phyloP scores from a whole-genome alignment of 1,139 yeast species.

The Wickerhamiella infanticola region DNA sequence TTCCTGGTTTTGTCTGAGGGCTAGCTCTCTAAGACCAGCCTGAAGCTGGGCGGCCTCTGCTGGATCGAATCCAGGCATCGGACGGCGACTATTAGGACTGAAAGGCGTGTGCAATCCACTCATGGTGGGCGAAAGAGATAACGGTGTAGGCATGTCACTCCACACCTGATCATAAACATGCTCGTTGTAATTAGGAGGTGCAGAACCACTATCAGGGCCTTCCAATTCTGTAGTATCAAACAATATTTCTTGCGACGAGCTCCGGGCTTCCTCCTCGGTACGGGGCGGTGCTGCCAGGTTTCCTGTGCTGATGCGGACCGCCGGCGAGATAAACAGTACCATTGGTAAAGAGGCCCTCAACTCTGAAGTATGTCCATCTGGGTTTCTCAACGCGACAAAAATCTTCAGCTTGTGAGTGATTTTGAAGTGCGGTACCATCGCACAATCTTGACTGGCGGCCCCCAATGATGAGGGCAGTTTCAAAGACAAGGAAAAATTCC shows the following conservation, averaged over 20 bases:
- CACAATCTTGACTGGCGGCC: conserved; percentile 75
- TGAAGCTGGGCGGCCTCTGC: conserved; percentile 17
- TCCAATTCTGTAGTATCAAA: background rate
- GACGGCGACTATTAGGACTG: conserved; percentile 17
- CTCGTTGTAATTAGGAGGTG: conserved; percentile 81
- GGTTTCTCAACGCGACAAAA: conserved; percentile 47
- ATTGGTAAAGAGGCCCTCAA: conserved; percentile 63
- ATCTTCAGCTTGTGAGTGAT: conserved; percentile 59
- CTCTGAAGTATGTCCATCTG: conserved; percentile 66
- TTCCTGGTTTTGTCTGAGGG: conserved; percentile 11
- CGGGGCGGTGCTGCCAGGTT: conserved; percentile 27
- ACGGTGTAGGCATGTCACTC: conserved; percentile 45
- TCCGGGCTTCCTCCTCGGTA: conserved; percentile 11
- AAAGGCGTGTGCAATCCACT: conserved; percentile 35
- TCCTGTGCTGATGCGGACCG: conserved; percentile 35
- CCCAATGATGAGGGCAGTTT: conserved; percentile 57
- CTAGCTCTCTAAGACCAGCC: conserved; percentile 19
- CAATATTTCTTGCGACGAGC: background rate
- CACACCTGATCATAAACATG: conserved; percentile 79
- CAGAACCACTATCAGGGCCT: conserved; percentile 21
- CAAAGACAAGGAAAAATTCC: conserved; percentile 55
- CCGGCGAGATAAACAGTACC: conserved; percentile 59
- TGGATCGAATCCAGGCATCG: conserved; percentile 17
- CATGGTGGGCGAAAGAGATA: conserved; percentile 25
- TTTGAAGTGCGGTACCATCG: conserved; percentile 40